Percentiles rank a stretch among this genome's conserved stretches.
Conservation (phyloP, 495 filamentous ascomycete species). For the Talaromyces wortmannii region DNA sequence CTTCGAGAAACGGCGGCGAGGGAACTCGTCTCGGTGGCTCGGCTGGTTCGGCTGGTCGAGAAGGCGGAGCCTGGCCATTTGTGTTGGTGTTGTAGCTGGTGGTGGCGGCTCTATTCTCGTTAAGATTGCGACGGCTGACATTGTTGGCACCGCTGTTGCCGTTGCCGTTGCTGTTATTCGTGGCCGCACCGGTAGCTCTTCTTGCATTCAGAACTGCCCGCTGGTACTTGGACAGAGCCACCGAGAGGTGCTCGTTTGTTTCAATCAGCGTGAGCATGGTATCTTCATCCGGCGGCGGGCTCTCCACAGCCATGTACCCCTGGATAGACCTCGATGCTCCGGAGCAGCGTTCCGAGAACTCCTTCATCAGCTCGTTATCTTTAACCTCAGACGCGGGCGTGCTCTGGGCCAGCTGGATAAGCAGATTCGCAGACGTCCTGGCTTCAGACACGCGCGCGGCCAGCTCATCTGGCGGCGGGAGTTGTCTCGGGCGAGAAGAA, state of each 20-base stretch:
- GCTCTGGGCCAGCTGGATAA: slow-evolving; percentile 79
- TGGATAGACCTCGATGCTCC: slow-evolving; percentile 73
- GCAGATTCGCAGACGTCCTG: slow-evolving; percentile 78
- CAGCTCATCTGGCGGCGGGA: slow-evolving; percentile 77
- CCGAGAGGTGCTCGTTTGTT: slow-evolving; percentile 81
- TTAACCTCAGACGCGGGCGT: slow-evolving; percentile 73
- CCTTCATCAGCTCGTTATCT: slow-evolving; percentile 77
- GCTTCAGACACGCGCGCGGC: slow-evolving; percentile 83
- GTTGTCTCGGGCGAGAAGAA: slow-evolving; percentile 34
- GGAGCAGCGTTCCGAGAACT: slow-evolving; percentile 85
- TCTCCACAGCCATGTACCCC: slow-evolving; percentile 69
- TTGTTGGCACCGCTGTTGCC: not conserved
- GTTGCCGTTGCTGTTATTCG: not conserved
- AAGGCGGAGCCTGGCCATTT: slow-evolving; percentile 5
- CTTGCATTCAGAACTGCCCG: slow-evolving; percentile 72
- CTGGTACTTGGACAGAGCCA: slow-evolving; percentile 72
- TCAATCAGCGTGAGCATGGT: slow-evolving; percentile 91
- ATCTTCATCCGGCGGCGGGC: slow-evolving; percentile 81
- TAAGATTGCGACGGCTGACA: not conserved
- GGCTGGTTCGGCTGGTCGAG: not conserved
- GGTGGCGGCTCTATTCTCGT: slow-evolving; percentile 8
- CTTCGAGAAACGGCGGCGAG: slow-evolving; percentile 8
- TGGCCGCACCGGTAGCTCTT: slow-evolving; percentile 16
- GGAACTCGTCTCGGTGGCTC: not conserved
- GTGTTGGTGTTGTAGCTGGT: slow-evolving; percentile 7